A percentile compares a stretch with the other conserved stretches of the same genome.
Evolutionary conservation across 306 rosid genomes (phyloP).

Genomic region (Dryas drummondii): DNA sequence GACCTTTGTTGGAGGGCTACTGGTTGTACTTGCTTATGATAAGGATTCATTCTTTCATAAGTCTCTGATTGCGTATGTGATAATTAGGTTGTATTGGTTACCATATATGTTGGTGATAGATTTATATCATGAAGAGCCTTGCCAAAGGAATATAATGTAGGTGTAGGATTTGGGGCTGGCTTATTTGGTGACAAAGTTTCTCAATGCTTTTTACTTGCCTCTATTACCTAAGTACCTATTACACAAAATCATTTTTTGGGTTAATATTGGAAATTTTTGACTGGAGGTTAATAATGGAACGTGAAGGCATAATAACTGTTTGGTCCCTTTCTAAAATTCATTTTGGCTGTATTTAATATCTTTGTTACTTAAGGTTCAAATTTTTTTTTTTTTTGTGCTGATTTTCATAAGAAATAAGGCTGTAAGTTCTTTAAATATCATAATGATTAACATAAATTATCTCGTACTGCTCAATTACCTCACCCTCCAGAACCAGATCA

Average conservation of each 20-base stretch:
- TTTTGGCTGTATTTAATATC: background rate
- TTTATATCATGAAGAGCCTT: background rate
- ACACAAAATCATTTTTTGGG: background rate
- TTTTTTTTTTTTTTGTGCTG: background rate
- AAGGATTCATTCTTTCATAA: background rate
- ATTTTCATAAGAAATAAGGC: background rate
- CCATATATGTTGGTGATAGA: background rate
- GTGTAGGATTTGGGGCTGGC: background rate
- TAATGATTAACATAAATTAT: background rate
- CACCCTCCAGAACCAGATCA: constrained; percentile 19
- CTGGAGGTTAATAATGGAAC: background rate
- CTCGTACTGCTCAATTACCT: background rate
- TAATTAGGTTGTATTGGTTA: background rate
- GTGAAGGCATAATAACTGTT: background rate
- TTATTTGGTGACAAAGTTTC: background rate
- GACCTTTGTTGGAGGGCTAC: background rate
- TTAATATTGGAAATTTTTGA: background rate
- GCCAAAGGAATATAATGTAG: background rate
- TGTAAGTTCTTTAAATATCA: background rate
- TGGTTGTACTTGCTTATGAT: background rate
- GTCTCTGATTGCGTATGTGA: background rate
- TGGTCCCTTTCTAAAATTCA: background rate
- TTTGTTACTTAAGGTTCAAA: background rate
- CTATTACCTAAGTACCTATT: background rate
- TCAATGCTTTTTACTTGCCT: background rate